Conservation (phyloP, 2,329 filamentous ascomycete species). For the Seiridium unicorne region DNA sequence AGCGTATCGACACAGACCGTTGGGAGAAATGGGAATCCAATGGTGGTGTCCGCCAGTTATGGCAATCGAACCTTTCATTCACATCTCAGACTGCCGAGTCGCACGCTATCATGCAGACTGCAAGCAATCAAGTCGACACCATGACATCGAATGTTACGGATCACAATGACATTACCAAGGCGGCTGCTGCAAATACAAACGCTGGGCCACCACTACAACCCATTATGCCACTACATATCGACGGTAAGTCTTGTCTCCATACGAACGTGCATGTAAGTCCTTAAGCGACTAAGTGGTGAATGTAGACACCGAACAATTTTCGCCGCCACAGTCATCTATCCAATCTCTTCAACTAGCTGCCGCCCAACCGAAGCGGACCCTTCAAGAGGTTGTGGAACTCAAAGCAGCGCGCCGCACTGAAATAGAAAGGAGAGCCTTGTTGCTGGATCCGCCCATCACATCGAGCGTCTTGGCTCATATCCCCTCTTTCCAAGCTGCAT, state of each 20-base stretch:
- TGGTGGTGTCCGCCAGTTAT: slow-evolving; percentile 26
- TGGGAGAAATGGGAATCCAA: slow-evolving; percentile 73
- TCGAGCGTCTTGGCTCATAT: slow-evolving; percentile 65
- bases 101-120: not conserved
- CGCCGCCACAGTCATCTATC: not conserved
- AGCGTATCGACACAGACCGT: slow-evolving; percentile 59
- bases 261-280: not conserved
- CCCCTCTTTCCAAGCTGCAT: slow-evolving; percentile 70
- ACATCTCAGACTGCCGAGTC: too few relatives aligned
- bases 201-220: not conserved
- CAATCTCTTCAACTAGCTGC: slow-evolving; percentile 1
- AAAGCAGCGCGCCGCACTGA: slow-evolving; percentile 65
- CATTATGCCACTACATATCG: slow-evolving; percentile 15
- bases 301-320: not conserved
- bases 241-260: not conserved
- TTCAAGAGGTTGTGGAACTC: slow-evolving; percentile 61
- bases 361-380: slow-evolving; percentile 40
- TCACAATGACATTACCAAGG: not conserved
- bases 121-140: not conserved
- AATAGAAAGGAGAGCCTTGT: slow-evolving; percentile 68
- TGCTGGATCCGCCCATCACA: slow-evolving; percentile 64
- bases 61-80: not conserved
- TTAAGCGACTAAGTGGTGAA: not conserved
- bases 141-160: not conserved
- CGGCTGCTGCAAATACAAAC: not conserved